phyloP scores from a whole-genome alignment of 164 flowering plant genomes.

The Aristolochia californica region DNA sequence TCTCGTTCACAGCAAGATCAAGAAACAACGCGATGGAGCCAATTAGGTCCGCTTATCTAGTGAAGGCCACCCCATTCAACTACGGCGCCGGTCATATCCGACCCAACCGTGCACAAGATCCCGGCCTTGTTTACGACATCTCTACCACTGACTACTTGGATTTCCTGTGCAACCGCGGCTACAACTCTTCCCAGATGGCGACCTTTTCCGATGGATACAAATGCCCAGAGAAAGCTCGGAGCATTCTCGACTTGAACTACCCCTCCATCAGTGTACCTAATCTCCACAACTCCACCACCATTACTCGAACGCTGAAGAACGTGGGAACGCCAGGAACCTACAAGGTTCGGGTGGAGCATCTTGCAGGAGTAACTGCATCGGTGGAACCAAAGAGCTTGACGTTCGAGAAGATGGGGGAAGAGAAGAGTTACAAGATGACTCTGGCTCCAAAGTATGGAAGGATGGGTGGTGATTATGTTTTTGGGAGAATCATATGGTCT shows the following conservation, averaged over 20 bases:
- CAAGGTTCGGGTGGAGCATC: constrained; percentile 4
- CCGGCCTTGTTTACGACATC: constrained; percentile 47
- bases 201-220: constrained; percentile 9
- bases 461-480: constrained; percentile 3
- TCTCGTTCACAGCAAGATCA: constrained; percentile 38
- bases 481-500: constrained; percentile 25
- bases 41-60: constrained; percentile 13
- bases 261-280: constrained; percentile 15
- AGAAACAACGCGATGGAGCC: constrained; percentile 22
- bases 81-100: constrained; percentile 59
- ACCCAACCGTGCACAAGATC: constrained; percentile 55
- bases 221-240: constrained; percentile 11
- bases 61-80: constrained; percentile 35
- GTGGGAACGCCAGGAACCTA: constrained; percentile 18
- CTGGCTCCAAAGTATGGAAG: not conserved
- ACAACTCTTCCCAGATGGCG: constrained; percentile 14
- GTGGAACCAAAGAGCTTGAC: constrained; percentile 22
- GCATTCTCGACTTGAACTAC: constrained; percentile 17
- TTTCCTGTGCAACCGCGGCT: constrained; percentile 28
- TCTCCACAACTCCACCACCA: constrained; percentile 3
- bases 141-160: constrained; percentile 12
- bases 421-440: constrained; percentile 20
- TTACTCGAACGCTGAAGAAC: constrained; percentile 18
- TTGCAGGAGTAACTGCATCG: constrained; percentile 1
- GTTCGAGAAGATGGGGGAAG: constrained; percentile 22